Evolutionary conservation across 2,329 filamentous ascomycete species (phyloP).

Genomic region (Cladosporium sp.): DNA sequence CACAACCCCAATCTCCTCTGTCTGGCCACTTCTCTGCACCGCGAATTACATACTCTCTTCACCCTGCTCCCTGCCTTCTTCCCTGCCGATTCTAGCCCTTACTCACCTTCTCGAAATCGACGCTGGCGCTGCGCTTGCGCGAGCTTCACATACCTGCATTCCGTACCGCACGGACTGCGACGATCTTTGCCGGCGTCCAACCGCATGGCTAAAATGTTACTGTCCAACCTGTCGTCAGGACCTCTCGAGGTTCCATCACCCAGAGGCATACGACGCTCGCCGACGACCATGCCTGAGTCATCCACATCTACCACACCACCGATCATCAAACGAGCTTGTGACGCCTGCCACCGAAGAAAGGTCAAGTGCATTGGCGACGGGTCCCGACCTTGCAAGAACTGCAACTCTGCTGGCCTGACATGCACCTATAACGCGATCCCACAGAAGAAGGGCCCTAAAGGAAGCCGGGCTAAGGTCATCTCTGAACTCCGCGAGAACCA

Average conservation of each 20-base stretch:
- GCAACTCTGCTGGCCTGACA: constrained; percentile 57
- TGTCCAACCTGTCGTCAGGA: constrained; percentile 18
- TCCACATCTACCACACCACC: constrained; percentile 26
- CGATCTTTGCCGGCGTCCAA: constrained; percentile 2
- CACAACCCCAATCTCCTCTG: constrained; percentile 3
- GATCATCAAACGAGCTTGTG: constrained; percentile 34
- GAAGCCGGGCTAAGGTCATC: constrained; percentile 62
- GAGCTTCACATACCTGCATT: constrained; percentile 8
- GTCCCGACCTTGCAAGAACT: constrained; percentile 60
- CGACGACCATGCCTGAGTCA: constrained; percentile 15
- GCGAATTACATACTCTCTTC: constrained; percentile 9
- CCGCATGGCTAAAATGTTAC: constrained; percentile 19
- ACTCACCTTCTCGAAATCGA: neutral
- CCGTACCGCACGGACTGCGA: constrained; percentile 16
- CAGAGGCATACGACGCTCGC: constrained; percentile 16
- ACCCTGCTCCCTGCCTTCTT: neutral
- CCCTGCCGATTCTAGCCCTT: constrained; percentile 14
- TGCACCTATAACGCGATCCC: constrained; percentile 66
- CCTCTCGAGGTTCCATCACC: constrained; percentile 19
- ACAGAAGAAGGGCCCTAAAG: constrained; percentile 64
- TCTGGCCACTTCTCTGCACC: constrained; percentile 3
- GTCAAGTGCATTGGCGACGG: constrained; percentile 54
- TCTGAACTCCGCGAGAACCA: constrained; percentile 60
- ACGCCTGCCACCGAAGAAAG: constrained; percentile 50
- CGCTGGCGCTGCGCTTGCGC: constrained; percentile 1